Evolutionary conservation across 1,284 basidiomycete species (phyloP), one percentile per base, ranked within the genome.

Genomic region (Anthracocystis panici-leucophaei): DNA sequence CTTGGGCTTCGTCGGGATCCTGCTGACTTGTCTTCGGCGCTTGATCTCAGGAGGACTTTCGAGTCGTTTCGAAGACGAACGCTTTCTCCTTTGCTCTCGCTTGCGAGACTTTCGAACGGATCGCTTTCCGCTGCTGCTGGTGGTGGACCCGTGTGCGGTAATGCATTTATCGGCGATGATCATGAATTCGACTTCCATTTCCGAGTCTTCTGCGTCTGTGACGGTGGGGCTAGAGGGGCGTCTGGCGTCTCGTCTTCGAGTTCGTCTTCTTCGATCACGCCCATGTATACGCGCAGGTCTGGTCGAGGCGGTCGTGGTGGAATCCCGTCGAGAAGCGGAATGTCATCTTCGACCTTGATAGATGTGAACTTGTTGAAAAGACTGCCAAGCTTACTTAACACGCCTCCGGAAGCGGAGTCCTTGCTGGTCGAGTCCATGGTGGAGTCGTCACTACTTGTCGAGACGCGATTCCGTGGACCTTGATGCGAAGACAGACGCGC

Each of bases 161-260:
- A 57, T 29, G 50, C 57, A 57, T 23, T 53, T 60, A 5, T 65
- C 68, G 9, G 68, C 68, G 18, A 70, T 41, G 44, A 70, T 31
- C 58, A 70, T 70, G 57, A 61, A 70, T 10, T 65, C 62, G 6
- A 70, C 62, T 20, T 64, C 57, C 21, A 70, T 33, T 38, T 69
- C 67, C n/a, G 46, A 48, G 12, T 60, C 61, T 2, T 69, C 57
- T 14, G 8, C 42, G 18, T 64, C 49, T 5, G 48, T 25, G 35
- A 21, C 8, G 3, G 16, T 53, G 38, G n/a, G 14, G 50, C 4
- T n/a, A 4, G 31, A 20, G n/a, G 25, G 10, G 10, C 2, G n/a
- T 49, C 27, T n/a, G 16, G 5, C 27, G 16, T 21, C 25, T 31
- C 48, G 10, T 49, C 48, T 20, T 20, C 20, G 48, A 53, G 51